A percentile compares a stretch with the other conserved stretches of the same genome.
Evolutionary conservation across 2,329 filamentous ascomycete species (phyloP).

Genomic region (Paecilomyces sp.): DNA sequence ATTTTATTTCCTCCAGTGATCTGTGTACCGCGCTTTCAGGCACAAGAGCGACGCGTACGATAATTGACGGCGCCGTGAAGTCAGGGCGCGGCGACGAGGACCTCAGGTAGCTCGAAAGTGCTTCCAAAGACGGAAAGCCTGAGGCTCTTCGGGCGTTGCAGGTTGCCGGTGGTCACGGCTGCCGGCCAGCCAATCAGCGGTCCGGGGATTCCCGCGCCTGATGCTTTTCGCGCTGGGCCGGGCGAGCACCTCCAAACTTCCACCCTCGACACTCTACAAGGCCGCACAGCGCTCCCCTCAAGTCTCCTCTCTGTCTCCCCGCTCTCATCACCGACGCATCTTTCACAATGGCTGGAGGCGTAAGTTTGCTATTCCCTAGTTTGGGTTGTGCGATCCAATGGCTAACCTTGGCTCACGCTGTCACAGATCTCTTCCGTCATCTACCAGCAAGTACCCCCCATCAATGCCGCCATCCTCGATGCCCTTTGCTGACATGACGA

Average conservation of each 20-base stretch:
- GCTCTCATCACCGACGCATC: conserved; percentile 11
- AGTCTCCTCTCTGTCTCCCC: conserved; percentile 14
- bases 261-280: conserved; percentile 15
- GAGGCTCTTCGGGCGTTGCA: conserved; percentile 10
- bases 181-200: conserved; percentile 27
- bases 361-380: conserved; percentile 32
- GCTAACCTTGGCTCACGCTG: conserved; percentile 19
- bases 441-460: conserved; percentile 50
- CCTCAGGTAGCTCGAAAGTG: not conserved
- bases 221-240: conserved; percentile 20
- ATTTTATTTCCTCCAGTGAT: not conserved
- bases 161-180: not conserved
- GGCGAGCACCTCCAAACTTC: conserved; percentile 19
- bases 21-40: not conserved
- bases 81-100: too few relatives aligned
- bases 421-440: conserved; percentile 46
- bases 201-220: conserved; percentile 28
- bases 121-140: conserved; percentile 13
- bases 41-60: not conserved
- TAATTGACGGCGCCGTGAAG: not conserved
- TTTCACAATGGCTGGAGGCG: conserved; percentile 51
- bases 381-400: conserved; percentile 14
- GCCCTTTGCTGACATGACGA: conserved; percentile 11
- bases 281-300: conserved; percentile 15
- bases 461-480: conserved; percentile 2